Evolutionary conservation across 768 basidiomycete species (phyloP).

Genomic region (Kwoniella europaea): DNA sequence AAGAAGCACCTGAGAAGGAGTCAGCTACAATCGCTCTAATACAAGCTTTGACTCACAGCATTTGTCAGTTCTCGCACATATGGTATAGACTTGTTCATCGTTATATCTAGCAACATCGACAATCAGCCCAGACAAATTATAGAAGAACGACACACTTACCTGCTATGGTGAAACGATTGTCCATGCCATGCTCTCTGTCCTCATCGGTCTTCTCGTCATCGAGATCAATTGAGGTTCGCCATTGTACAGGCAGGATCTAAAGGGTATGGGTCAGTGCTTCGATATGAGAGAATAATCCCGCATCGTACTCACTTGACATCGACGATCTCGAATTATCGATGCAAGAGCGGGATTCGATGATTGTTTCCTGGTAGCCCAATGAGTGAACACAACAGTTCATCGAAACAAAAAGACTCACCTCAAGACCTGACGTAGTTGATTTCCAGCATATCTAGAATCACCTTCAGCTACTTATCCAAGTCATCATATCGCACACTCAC

Average conservation of each 20-base stretch:
- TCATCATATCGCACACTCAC: conserved; percentile 28
- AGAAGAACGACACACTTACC: conserved; percentile 27
- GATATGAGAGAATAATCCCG: too few species aligned
- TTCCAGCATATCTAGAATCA: conserved; percentile 55
- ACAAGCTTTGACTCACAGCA: conserved; percentile 47
- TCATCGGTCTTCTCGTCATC: conserved; percentile 57
- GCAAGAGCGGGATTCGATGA: conserved; percentile 59
- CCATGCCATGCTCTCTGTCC: conserved; percentile 59
- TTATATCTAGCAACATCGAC: conserved; percentile 55
- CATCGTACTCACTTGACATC: conserved; percentile 52
- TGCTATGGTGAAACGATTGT: conserved; percentile 60
- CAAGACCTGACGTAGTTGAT: conserved; percentile 59
- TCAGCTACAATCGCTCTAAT: background rate
- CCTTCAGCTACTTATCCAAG: background rate
- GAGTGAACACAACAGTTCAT: conserved; percentile 9
- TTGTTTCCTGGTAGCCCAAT: conserved; percentile 55
- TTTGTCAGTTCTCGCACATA: conserved; percentile 62
- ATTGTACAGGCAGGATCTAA: conserved; percentile 61
- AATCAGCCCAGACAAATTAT: background rate
- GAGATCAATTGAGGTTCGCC: conserved; percentile 59
- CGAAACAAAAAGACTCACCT: conserved; percentile 40
- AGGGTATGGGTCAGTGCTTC: background rate
- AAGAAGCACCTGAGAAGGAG: conserved; percentile 42
- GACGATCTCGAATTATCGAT: conserved; percentile 60
- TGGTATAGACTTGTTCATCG: conserved; percentile 60